Percentiles rank a stretch among this genome's conserved stretches.
These are phyloP conservation scores for Aspergillus pseudoterreus DNA, from an alignment of 2,329 filamentous ascomycete species.

Conservation along the genomic window DNA sequence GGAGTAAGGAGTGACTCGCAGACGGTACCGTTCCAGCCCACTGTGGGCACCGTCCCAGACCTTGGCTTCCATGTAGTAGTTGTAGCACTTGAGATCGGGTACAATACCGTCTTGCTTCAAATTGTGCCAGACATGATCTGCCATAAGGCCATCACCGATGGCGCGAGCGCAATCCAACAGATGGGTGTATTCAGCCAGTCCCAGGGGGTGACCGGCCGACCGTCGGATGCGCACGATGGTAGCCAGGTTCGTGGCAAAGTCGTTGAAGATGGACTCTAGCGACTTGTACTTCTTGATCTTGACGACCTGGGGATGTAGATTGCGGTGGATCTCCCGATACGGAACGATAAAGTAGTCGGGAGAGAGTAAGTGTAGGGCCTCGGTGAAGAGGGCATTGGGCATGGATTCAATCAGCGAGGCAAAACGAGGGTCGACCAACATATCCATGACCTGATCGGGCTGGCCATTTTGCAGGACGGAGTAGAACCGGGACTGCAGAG, in stretches of 20 bases:
- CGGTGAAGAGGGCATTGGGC: constrained; percentile 57
- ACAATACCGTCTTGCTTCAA: constrained; percentile 36
- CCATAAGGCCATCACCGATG: constrained; percentile 44
- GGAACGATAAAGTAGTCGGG: constrained; percentile 50
- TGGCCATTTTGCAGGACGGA: constrained; percentile 32
- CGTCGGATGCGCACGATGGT: constrained; percentile 38
- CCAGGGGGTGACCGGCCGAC: constrained; percentile 33
- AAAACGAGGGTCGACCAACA: constrained; percentile 31
- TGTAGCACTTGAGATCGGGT: constrained; percentile 53
- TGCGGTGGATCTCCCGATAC: constrained; percentile 45
- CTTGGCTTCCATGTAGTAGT: constrained; percentile 50
- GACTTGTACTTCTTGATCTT: constrained; percentile 41
- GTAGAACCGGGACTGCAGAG: constrained; percentile 18
- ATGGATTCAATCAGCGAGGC: constrained; percentile 37
- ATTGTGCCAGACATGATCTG: constrained; percentile 45
- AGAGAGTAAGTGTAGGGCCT: constrained; percentile 61
- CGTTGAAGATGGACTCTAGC: constrained; percentile 35
- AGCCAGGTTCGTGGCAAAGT: constrained; percentile 37
- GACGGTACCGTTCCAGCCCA: constrained; percentile 37
- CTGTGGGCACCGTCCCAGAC: constrained; percentile 45
- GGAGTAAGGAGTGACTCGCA: constrained; percentile 31
- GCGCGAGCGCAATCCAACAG: constrained; percentile 51
- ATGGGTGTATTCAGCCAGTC: constrained; percentile 49
- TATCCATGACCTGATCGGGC: constrained; percentile 38
- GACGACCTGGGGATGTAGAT: constrained; percentile 49